Evolutionary conservation across 2,329 filamentous ascomycete genomes (phyloP).

Genomic region (Penicillium frequentans): DNA sequence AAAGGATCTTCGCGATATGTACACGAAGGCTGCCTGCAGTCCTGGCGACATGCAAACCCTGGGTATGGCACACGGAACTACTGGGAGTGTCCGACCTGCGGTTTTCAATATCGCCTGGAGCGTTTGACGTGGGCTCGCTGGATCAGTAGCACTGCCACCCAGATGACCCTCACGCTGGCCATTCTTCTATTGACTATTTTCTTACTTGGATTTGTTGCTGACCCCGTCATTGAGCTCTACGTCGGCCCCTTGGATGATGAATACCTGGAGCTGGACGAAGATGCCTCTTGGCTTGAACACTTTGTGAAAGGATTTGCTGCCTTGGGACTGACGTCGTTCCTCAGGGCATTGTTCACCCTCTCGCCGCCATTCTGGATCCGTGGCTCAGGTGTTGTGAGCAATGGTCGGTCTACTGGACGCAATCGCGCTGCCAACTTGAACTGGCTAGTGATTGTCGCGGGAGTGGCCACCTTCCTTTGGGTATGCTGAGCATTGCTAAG

Average conservation of each 20-base stretch:
- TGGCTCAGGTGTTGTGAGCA: conserved; percentile 47
- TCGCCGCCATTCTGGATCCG: conserved; percentile 68
- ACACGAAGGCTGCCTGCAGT: conserved; percentile 83
- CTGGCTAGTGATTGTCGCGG: conserved; percentile 75
- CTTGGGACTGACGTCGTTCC: conserved; percentile 78
- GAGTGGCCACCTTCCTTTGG: conserved; percentile 74
- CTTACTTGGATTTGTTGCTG: conserved; percentile 83
- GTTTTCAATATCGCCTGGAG: conserved; percentile 76
- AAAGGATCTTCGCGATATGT: conserved; percentile 92
- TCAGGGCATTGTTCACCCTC: conserved; percentile 75
- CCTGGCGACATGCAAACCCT: conserved; percentile 77
- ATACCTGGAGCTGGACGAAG: conserved; percentile 46
- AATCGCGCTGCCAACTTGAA: conserved; percentile 77
- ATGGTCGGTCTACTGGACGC: conserved; percentile 62
- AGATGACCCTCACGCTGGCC: conserved; percentile 67
- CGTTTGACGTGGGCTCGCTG: conserved; percentile 73
- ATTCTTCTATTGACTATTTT: conserved; percentile 76
- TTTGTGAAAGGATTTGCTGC: conserved; percentile 90
- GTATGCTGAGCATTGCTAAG: conserved; percentile 52
- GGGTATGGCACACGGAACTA: conserved; percentile 66
- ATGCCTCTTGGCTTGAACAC: conserved; percentile 73
- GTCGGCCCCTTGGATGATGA: conserved; percentile 71
- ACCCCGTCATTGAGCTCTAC: conserved; percentile 88
- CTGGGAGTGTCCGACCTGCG: conserved; percentile 85
- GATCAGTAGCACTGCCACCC: conserved; percentile 65